A percentile compares a stretch with the other conserved stretches of the same genome.
Conservation (phyloP, 75 land plant species). For the Cryptomeria japonica region DNA sequence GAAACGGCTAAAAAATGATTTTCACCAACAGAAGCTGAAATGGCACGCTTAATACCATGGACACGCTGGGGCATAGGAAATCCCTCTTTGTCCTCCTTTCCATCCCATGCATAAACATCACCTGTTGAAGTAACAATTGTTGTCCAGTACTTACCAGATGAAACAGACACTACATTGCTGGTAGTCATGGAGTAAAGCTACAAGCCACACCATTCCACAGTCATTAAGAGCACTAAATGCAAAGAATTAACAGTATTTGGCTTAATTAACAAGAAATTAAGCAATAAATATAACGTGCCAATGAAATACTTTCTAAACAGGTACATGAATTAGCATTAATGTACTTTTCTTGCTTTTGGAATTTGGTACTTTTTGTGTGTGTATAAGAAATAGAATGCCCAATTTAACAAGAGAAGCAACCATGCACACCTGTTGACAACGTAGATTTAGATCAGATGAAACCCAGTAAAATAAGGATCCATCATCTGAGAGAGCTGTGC, state of each 20-base stretch:
- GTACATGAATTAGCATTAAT: background rate
- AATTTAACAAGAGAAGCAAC: slow-evolving; percentile 6
- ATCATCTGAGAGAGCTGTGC: slow-evolving; percentile 89
- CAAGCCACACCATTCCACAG: background rate
- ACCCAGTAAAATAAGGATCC: slow-evolving; percentile 89
- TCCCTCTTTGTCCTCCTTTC: slow-evolving; percentile 56
- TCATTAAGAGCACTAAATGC: background rate
- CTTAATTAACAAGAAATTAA: background rate
- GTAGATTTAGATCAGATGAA: slow-evolving; percentile 87
- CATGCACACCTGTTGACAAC: slow-evolving; percentile 74
- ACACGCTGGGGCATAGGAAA: slow-evolving; percentile 66
- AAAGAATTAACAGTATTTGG: background rate
- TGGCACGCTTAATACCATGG: slow-evolving; percentile 78
- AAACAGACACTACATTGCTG: slow-evolving; percentile 62
- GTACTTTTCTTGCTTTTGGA: background rate
- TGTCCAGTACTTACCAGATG: slow-evolving; percentile 93
- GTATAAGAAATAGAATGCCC: background rate
- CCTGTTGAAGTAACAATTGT: slow-evolving; percentile 77
- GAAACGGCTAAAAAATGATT: slow-evolving; percentile 77
- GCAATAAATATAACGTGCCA: background rate
- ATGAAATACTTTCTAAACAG: background rate
- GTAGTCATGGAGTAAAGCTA: slow-evolving; percentile 10
- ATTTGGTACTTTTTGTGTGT: background rate
- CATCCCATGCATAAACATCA: slow-evolving; percentile 89
- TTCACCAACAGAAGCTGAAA: slow-evolving; percentile 90